phyloP scores from a whole-genome alignment of 2,329 filamentous ascomycete species.

The Colletotrichum tropicale region DNA sequence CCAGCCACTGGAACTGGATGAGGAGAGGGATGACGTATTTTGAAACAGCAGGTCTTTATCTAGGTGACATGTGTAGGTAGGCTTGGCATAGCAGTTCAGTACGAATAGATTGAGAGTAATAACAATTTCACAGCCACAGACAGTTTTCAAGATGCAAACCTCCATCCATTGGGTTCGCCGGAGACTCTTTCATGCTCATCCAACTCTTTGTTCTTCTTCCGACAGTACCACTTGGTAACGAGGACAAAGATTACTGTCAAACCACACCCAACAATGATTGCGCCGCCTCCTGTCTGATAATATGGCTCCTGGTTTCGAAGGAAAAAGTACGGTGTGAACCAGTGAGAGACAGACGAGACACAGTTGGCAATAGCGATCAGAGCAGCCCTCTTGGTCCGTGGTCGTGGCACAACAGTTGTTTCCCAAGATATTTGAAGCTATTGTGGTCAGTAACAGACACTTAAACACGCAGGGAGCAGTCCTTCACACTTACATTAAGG shows the following conservation, averaged over 20 bases:
- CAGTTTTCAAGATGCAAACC: background rate
- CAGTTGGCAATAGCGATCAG: slow-evolving; percentile 47
- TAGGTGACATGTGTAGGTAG: background rate
- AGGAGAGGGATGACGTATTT: background rate
- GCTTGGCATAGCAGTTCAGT: background rate
- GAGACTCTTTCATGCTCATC: slow-evolving; percentile 19
- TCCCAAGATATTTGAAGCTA: slow-evolving; percentile 44
- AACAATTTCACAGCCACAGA: background rate
- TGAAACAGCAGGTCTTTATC: background rate
- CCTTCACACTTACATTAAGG: slow-evolving; percentile 28
- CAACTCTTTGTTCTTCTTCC: slow-evolving; percentile 27
- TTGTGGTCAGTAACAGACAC: background rate
- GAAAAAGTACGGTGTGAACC: slow-evolving; percentile 46
- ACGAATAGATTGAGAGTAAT: background rate
- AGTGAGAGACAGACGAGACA: slow-evolving; percentile 41
- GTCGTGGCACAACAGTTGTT: slow-evolving; percentile 42
- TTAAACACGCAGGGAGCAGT: background rate
- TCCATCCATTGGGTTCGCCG: slow-evolving; percentile 10
- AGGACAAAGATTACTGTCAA: slow-evolving; percentile 23
- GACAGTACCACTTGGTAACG: slow-evolving; percentile 25
- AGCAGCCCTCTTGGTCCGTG: slow-evolving; percentile 43
- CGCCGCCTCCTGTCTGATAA: slow-evolving; percentile 32
- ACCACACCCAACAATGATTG: slow-evolving; percentile 29
- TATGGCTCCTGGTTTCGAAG: slow-evolving; percentile 31
- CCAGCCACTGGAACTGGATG: background rate